Conservation (phyloP, 176 grass and related monocot genomes). For the Saccharum officinarum region DNA sequence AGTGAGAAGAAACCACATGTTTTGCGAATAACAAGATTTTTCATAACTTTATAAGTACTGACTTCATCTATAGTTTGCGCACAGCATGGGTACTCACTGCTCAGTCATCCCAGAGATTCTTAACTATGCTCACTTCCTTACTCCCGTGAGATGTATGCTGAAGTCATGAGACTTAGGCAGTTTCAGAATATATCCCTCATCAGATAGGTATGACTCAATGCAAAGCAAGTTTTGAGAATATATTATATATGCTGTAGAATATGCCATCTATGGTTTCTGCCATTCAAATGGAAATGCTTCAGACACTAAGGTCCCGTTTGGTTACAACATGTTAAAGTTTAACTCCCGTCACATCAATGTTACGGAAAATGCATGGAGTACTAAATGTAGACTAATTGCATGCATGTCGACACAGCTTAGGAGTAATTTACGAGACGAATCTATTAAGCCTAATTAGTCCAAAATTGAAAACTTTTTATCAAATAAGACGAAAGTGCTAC, state of each 20-base stretch:
- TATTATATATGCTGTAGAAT: not conserved
- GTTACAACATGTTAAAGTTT: no score
- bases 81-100: not conserved
- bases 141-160: not conserved
- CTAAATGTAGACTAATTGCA: no score
- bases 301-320: no score
- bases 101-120: not conserved
- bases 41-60: not conserved
- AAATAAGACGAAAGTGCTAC: no score
- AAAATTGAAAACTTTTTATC: no score
- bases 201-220: not conserved
- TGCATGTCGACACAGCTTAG: no score
- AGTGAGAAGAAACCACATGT: not conserved
- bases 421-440: no score
- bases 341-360: no score
- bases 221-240: not conserved
- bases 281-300: not conserved
- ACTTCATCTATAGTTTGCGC: not conserved
- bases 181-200: conserved; percentile 39
- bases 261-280: not conserved
- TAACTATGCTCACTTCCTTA: not conserved
- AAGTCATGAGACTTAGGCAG: not conserved
- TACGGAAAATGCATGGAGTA: no score
- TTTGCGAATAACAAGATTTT: not conserved
- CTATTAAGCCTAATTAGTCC: no score